Evolutionary conservation across 108 stramenopile species (phyloP).

Genomic region (Aurantiochytrium sp.): DNA sequence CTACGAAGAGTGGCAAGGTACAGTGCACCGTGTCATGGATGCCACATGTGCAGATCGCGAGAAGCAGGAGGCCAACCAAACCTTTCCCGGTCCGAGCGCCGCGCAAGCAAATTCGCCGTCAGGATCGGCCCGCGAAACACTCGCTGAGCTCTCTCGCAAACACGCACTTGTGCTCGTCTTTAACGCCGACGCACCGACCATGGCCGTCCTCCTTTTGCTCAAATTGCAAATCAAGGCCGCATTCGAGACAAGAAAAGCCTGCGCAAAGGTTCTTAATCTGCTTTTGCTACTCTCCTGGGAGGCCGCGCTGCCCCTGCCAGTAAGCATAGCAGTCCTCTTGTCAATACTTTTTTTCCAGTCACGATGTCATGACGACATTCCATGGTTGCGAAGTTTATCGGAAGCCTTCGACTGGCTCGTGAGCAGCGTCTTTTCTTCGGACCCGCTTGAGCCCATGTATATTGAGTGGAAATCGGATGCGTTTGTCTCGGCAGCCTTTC

Average conservation of each 20-base stretch:
- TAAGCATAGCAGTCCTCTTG: not conserved
- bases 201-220: not conserved
- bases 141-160: not conserved
- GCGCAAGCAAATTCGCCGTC: not conserved
- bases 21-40: not conserved
- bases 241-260: not conserved
- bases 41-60: not conserved
- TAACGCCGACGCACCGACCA: not conserved
- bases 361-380: not conserved
- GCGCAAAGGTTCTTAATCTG: not conserved
- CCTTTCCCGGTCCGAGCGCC: not conserved
- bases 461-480: not conserved
- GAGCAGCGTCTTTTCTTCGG: not conserved
- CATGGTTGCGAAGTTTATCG: not conserved
- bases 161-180: not conserved
- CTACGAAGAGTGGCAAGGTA: not conserved
- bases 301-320: not conserved
- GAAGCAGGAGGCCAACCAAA: not conserved
- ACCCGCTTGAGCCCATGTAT: not conserved
- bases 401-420: not conserved
- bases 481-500: not conserved
- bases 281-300: not conserved
- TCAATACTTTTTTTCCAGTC: not conserved
- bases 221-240: not conserved
- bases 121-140: not conserved